Base-by-base conservation (phyloP, 148 eudicot species). In the Persicaria maculosa region DNA sequence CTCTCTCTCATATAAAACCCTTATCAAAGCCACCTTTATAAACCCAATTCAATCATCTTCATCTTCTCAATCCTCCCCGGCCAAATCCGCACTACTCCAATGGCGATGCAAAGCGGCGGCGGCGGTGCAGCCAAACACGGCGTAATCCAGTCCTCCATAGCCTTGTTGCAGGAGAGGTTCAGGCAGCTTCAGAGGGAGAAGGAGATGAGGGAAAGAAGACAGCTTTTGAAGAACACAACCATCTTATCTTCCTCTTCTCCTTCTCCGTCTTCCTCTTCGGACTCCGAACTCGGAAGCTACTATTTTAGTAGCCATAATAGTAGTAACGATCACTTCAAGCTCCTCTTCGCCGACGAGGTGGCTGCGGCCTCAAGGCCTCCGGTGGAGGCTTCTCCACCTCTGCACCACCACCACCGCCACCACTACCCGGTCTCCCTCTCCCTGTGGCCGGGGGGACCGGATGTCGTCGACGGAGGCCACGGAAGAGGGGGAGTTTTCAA, bases 161-260 rank as follows among this genome's bases (percentile, higher is more conserved):
- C 86, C 10, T 76, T 94, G 50, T 68, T 94, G 62, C 96, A 90
- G 79, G 93, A 94, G 81, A 83, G 97, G 75, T 94, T 94, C 69
- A 85, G 80, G 75, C 87, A 90, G 50, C 79, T 94, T 50, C 81
- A 92, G 69, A 87, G 77, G 46, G 86, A 86, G 72, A 91, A 87
- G 46, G 93, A 91, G 79, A 80, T 86, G 90, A 88, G 98, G 78
- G 82, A 91, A 76, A 85, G 80, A 72, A 84, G 80, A 73, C 84
- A 91, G 47, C 83, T 90, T 31, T 45, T 88, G 40, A 79, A 83
- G 67, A 64, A 79, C n/a, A 80, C 81, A 54, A 20, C 73, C 47
- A 40, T 43, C 4, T 36, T 45, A 31, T 31, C 40, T 8, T 25
- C 67, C 11, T 59, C 65, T 6, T 20, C 64, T 59, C 11, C 65